These are phyloP conservation scores for Noccaea caerulescens DNA, from an alignment of 345 rosid species.

Conservation along the genomic window DNA sequence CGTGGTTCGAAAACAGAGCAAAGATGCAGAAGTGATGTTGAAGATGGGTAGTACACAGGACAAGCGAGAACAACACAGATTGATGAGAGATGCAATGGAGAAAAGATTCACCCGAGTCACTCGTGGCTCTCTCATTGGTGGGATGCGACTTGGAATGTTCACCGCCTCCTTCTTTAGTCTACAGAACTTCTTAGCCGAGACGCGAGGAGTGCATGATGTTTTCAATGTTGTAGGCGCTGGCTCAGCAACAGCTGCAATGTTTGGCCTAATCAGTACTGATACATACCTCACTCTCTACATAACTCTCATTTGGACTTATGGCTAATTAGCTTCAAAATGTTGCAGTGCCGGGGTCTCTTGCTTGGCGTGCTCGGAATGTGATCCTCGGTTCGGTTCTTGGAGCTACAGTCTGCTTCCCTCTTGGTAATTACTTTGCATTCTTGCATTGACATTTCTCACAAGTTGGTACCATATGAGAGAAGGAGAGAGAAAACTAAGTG, in stretches of 20 bases:
- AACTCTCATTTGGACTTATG: not conserved
- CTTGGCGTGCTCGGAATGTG: conserved; percentile 86
- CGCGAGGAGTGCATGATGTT: conserved; percentile 78
- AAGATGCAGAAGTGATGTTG: conserved; percentile 94
- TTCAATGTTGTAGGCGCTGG: conserved; percentile 87
- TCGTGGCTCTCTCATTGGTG: conserved; percentile 90
- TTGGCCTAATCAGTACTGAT: conserved; percentile 76
- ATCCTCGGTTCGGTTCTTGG: conserved; percentile 78
- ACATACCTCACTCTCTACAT: conserved; percentile 21
- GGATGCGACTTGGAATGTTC: conserved; percentile 89
- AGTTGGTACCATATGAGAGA: not conserved
- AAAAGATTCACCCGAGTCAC: conserved; percentile 83
- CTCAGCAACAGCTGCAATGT: conserved; percentile 90
- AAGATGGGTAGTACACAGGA: conserved; percentile 95
- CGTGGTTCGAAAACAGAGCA: conserved; percentile 58
- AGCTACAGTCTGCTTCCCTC: conserved; percentile 77
- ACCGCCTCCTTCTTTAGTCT: conserved; percentile 81
- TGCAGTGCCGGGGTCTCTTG: conserved; percentile 83
- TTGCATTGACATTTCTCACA: conserved; percentile 4
- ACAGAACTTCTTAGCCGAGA: conserved; percentile 82
- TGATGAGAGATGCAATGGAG: conserved; percentile 98
- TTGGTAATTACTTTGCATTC: conserved; percentile 53
- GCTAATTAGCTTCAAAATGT: not conserved
- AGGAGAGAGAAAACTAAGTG: conserved; percentile 6
- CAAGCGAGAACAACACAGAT: conserved; percentile 80